Conservation (phyloP, 768 basidiomycete genomes). For the Termitomyces sp. region DNA sequence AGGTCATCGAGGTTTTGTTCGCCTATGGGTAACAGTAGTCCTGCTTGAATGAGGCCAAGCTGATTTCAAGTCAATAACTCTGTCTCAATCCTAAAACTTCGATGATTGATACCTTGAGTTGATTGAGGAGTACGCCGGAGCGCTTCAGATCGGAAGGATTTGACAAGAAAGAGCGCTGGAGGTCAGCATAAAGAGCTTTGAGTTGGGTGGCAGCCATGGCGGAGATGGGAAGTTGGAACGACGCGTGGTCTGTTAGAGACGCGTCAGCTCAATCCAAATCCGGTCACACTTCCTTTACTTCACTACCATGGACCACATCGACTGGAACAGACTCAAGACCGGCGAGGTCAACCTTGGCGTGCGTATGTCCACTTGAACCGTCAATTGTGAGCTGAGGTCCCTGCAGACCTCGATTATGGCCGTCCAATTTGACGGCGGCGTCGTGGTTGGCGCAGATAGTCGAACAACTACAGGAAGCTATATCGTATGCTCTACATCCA, state of each 20-base stretch:
- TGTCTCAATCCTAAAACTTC: neutral
- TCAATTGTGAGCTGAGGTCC: neutral
- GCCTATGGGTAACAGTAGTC: slow-evolving; percentile 69
- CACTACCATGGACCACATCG: slow-evolving; percentile 58
- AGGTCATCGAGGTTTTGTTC: slow-evolving; percentile 64
- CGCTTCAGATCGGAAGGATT: slow-evolving; percentile 65
- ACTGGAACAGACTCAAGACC: slow-evolving; percentile 82
- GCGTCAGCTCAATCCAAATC: slow-evolving; percentile 18
- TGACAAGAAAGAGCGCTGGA: slow-evolving; percentile 61
- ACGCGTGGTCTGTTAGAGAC: slow-evolving; percentile 29
- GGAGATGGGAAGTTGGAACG: slow-evolving; percentile 15
- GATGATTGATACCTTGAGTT: slow-evolving; percentile 60
- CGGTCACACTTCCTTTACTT: slow-evolving; percentile 14
- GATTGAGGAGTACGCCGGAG: slow-evolving; percentile 55
- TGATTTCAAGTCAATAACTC: slow-evolving; percentile 21
- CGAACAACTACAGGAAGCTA: slow-evolving; percentile 96
- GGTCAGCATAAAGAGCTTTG: slow-evolving; percentile 56
- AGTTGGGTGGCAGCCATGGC: slow-evolving; percentile 52
- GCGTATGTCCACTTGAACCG: slow-evolving; percentile 27
- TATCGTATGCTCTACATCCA: slow-evolving; percentile 54
- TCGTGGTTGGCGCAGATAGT: slow-evolving; percentile 96
- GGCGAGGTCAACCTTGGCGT: slow-evolving; percentile 98
- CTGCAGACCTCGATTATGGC: slow-evolving; percentile 97
- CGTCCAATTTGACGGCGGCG: slow-evolving; percentile 92
- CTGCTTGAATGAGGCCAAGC: slow-evolving; percentile 75